Evolutionary conservation across 2,329 filamentous ascomycete genomes (phyloP).

Genomic region (Pseudogymnoascus destructans): DNA sequence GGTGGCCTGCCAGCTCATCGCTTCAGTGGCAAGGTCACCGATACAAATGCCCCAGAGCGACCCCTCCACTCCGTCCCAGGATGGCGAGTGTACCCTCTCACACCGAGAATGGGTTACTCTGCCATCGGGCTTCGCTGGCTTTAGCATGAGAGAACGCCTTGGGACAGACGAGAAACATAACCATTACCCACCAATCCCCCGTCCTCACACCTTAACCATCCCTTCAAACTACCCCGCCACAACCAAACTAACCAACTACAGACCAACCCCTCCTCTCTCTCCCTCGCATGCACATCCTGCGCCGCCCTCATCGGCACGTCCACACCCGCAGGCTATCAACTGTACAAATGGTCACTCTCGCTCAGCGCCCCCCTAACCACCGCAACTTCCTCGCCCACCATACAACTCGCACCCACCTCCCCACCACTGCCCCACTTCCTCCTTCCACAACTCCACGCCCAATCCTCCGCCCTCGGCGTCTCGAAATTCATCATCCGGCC

Average conservation of each 20-base stretch:
- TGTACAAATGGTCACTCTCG: slow-evolving; percentile 22
- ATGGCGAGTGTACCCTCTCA: slow-evolving; percentile 28
- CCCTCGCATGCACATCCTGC: slow-evolving; percentile 17
- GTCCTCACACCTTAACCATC: slow-evolving; percentile 16
- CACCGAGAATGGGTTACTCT: slow-evolving; percentile 31
- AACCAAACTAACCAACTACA: neutral
- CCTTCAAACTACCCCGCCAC: neutral
- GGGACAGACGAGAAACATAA: slow-evolving; percentile 38
- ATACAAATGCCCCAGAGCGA: slow-evolving; percentile 57
- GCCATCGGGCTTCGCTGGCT: slow-evolving; percentile 14
- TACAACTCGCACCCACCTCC: neutral
- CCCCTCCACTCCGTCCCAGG: slow-evolving; percentile 19
- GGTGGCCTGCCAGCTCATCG: slow-evolving; percentile 40
- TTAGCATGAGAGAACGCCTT: slow-evolving; percentile 31
- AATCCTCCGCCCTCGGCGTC: slow-evolving; percentile 9
- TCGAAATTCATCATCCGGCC: slow-evolving; percentile 10
- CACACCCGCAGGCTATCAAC: slow-evolving; percentile 17
- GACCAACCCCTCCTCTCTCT: neutral
- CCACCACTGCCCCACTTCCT: slow-evolving; percentile 6
- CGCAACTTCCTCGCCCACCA: neutral
- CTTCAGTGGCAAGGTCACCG: slow-evolving; percentile 46
- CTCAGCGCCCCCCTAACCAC: neutral
- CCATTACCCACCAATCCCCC: slow-evolving; percentile 11
- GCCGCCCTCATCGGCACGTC: slow-evolving; percentile 18
- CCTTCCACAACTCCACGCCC: slow-evolving; percentile 4